Conservation (phyloP, 2,329 filamentous ascomycete genomes). For the Colletotrichum brevisporum region DNA sequence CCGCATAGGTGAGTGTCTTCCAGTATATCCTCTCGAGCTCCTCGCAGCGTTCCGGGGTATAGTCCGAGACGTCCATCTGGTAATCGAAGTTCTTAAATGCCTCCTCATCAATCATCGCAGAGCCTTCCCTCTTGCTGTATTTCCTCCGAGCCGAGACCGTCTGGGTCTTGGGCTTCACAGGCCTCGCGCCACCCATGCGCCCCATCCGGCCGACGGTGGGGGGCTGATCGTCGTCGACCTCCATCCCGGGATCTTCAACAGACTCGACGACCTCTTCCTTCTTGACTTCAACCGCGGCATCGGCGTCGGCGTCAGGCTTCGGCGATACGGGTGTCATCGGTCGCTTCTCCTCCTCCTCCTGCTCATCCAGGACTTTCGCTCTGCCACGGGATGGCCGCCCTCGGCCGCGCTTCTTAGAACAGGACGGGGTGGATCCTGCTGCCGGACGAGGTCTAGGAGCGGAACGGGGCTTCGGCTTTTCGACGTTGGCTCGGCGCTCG, state of each 20-base stretch:
- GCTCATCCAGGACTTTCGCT: conserved; percentile 52
- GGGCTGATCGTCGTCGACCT: conserved; percentile 56
- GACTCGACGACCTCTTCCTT: conserved; percentile 59
- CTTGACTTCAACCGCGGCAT: conserved; percentile 47
- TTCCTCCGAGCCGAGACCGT: conserved; percentile 90
- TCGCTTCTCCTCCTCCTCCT: conserved; percentile 48
- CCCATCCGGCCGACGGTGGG: conserved; percentile 51
- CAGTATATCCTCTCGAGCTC: conserved; percentile 96
- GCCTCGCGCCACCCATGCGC: conserved; percentile 65
- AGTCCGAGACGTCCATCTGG: conserved; percentile 88
- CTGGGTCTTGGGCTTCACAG: conserved; percentile 73
- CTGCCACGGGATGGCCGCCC: conserved; percentile 56
- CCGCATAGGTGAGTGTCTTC: conserved; percentile 96
- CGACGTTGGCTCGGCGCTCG: conserved; percentile 77
- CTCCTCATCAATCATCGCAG: conserved; percentile 87
- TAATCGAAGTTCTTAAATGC: conserved; percentile 95
- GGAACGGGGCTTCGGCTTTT: conserved; percentile 63
- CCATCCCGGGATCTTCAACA: conserved; percentile 61
- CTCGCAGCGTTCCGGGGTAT: conserved; percentile 90
- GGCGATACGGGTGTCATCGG: conserved; percentile 39
- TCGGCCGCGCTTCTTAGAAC: conserved; percentile 57
- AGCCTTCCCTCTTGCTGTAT: conserved; percentile 83
- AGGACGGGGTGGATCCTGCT: conserved; percentile 45
- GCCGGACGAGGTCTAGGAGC: conserved; percentile 49
- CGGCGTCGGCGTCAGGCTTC: conserved; percentile 55